Base-by-base conservation (phyloP, 768 basidiomycete genomes). In the Melanogaster broomeanus region DNA sequence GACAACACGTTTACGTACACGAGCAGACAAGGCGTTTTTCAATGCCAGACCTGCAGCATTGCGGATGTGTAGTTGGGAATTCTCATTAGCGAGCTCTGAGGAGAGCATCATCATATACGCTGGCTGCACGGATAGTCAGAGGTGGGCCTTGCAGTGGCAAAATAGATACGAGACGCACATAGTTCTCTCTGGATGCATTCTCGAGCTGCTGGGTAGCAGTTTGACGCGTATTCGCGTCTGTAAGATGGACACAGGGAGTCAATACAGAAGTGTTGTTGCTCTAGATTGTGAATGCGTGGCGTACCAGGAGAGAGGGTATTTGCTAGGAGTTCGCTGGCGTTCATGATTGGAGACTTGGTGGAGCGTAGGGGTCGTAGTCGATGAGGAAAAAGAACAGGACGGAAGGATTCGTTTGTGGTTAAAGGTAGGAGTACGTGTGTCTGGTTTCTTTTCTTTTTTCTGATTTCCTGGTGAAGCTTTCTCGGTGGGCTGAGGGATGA, bases 31-130 rank as follows among this genome's bases (percentile, higher is more conserved):
- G 53, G 93, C 83, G 71, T 99, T 99, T 82, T 98, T 99, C 72
- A 99, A 77, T 18, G 96, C 95, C 45, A 99, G 79, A 68, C 93
- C 94, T 21, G 97, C 95, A n/a, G 96, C 94, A 65, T 91, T 96
- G 59, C 97, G 81, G 46, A 95, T 82, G 68, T 93, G 86, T 30
- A 85, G 63, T 13, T 80, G 76, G 6, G 80, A 80, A 39, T 57
- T 74, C 67, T 94, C 92, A 60, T 93, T 87, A 25, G 85, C 83
- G 42, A 99, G 82, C 58, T 93, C 91, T 16, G 82, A 73, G 16
- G 90, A 87, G 56, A 99, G 85, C 80, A 91, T 93, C 66, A 87
- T 68, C 84, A 98, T 88, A 77, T 98, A 99, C 60, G 85, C 86
- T 54, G 91, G 89, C 94, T 96, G 72, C 42, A 72, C 52, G 50